These are phyloP conservation scores for Plantago ovata DNA, from an alignment of 257 asterid species.

Conservation along the genomic window DNA sequence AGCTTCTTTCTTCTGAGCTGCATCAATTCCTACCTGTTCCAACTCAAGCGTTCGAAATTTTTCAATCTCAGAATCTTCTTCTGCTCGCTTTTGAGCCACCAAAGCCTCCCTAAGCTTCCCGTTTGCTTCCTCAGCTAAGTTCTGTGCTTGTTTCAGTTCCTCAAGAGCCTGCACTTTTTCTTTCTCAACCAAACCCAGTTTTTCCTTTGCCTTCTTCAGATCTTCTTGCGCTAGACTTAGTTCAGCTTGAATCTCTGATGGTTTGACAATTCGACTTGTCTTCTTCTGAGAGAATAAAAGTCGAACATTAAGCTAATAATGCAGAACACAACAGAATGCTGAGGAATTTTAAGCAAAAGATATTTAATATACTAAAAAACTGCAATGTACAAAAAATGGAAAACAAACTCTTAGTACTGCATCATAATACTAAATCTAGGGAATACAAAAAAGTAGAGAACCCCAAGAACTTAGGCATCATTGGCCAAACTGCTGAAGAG, in stretches of 20 bases:
- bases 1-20: constrained; percentile 74
- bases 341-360: no score
- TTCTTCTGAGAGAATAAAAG: constrained; percentile 49
- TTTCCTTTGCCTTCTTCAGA: constrained; percentile 79
- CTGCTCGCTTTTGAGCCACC: constrained; percentile 80
- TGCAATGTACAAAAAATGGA: no score
- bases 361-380: no score
- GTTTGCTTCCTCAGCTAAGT: constrained; percentile 64
- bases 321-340: not conserved
- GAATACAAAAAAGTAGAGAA: no score
- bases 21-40: constrained; percentile 91
- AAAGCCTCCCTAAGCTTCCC: constrained; percentile 85
- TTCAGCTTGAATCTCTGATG: constrained; percentile 66
- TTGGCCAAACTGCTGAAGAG: not conserved
- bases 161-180: constrained; percentile 73
- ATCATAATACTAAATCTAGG: no score
- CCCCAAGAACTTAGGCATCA: no score
- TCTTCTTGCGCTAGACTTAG: constrained; percentile 65
- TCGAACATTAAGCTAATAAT: constrained; percentile 2
- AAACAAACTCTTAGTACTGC: no score
- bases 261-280: constrained; percentile 49
- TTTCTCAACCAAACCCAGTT: constrained; percentile 56
- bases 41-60: constrained; percentile 81
- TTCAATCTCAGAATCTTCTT: constrained; percentile 82
- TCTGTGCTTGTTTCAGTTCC: constrained; percentile 71